Evolutionary conservation across 345 rosid species (phyloP), one percentile per base, ranked within the genome.

Genomic region (Aurinia saxatilis): DNA sequence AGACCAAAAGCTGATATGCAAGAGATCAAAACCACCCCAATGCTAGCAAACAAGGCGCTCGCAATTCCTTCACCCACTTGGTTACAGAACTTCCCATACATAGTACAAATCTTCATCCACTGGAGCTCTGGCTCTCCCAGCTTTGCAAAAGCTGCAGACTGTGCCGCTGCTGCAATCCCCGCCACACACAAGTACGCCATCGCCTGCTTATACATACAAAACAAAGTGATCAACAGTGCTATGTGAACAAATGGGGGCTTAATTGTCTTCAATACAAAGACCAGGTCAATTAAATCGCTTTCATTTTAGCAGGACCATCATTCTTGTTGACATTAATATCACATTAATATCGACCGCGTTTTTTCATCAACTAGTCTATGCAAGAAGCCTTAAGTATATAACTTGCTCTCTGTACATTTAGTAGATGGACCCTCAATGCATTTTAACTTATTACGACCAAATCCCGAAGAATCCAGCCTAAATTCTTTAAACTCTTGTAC

Each of bases 21-120:
- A 50, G 97, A 85, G 63, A 84, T 39, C 50, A 61, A 53, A 37
- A 82, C 92, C 84, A 69, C 78, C 62, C 90, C 46, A 3, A 83
- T 18, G 65, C 85, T 67, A 19, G 69, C 90, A 34, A 90, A 23
- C 59, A 85, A 17, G 0, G 91, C 85, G 3, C 69, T 63, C 6
- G 68, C 96, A 25, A 90, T 65, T 16, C 96, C 97, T 55, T 80
- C 95, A 44, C 84, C 97, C 0, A 85, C 81, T 71, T 80, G 96
- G 83, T 80, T 85, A 30, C 99, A 90, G 73, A 90, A 93, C 73
- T 84, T 82, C 27, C 81, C 88, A 35, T 84, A 93, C 84, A 90
- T 52, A 42, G 70, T 54, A 63, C 99, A 93, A 13, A 87, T 58
- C 77, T 84, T 84, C 91, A 90, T 79, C 99, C 99, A 93, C 14